Conservation (phyloP, 768 basidiomycete genomes). For the Pleurotus tuber-regium region DNA sequence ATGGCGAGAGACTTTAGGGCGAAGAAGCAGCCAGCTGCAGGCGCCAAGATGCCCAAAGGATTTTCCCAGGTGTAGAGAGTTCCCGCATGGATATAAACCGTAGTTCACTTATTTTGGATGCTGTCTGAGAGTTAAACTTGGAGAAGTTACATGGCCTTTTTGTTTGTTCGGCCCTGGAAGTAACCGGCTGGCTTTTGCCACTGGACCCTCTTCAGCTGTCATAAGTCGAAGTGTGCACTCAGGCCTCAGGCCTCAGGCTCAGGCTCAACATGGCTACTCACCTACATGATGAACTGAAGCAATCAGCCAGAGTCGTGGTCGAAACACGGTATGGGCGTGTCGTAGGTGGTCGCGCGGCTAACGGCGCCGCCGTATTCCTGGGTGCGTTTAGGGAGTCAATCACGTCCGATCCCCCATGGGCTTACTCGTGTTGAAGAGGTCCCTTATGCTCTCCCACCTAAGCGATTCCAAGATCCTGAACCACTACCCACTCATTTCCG, state of each 20-base stretch:
- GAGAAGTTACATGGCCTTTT: background rate
- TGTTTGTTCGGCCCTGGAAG: background rate
- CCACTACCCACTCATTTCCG: constrained; percentile 50
- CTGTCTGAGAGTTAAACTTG: background rate
- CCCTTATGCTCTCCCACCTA: constrained; percentile 67
- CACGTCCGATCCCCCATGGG: background rate
- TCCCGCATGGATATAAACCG: background rate
- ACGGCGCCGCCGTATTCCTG: constrained; percentile 62
- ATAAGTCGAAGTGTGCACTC: too few species aligned
- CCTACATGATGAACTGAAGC: constrained; percentile 55
- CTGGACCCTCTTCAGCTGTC: background rate
- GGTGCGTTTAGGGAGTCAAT: constrained; percentile 34
- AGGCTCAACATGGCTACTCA: constrained; percentile 38
- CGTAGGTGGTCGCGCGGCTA: constrained; percentile 56
- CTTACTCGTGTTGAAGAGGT: constrained; percentile 45
- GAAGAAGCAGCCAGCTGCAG: constrained; percentile 43
- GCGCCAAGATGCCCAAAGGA: constrained; percentile 57
- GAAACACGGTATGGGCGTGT: constrained; percentile 56
- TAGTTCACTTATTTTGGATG: background rate
- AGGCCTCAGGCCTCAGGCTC: too few species aligned
- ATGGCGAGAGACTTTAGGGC: constrained; percentile 63
- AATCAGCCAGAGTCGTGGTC: constrained; percentile 40
- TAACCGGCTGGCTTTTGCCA: background rate
- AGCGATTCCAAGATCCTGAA: constrained; percentile 61
- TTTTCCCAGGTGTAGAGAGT: constrained; percentile 18